phyloP scores from a whole-genome alignment of 225 moss, liverwort and hornwort genomes.

The Bryoerythrophyllum caledonicum region DNA sequence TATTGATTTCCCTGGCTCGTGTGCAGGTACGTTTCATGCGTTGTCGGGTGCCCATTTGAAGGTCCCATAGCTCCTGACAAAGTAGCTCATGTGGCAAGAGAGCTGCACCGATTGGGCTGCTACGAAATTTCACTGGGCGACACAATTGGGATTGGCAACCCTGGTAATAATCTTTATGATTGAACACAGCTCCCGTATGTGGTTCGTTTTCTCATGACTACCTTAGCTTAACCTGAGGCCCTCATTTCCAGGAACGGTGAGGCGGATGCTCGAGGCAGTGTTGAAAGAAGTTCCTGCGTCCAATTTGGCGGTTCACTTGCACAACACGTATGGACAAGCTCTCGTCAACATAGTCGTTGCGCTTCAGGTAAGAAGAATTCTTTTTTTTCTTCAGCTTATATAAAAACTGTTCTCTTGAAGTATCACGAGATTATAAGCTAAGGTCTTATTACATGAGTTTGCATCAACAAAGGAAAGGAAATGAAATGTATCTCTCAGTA shows the following conservation, averaged over 20 bases:
- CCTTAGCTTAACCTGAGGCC: slow-evolving; percentile 1
- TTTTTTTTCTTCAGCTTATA: no score
- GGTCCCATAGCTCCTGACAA: slow-evolving; percentile 60
- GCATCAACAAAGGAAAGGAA: neutral
- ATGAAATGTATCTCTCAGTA: neutral
- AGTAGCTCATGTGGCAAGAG: slow-evolving; percentile 79
- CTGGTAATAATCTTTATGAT: slow-evolving; percentile 52
- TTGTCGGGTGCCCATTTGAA: slow-evolving; percentile 90
- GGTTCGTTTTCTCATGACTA: neutral
- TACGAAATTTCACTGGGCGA: slow-evolving; percentile 96
- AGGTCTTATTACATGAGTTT: neutral
- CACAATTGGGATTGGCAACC: slow-evolving; percentile 95
- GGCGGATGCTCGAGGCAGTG: slow-evolving; percentile 88
- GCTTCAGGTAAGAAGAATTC: slow-evolving; percentile 63
- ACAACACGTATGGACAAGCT: slow-evolving; percentile 94
- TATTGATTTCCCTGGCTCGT: slow-evolving; percentile 18
- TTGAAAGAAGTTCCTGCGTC: slow-evolving; percentile 63
- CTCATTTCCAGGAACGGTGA: slow-evolving; percentile 63
- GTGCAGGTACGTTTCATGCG: slow-evolving; percentile 92
- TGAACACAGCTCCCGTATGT: neutral
- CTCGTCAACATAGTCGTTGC: slow-evolving; percentile 82
- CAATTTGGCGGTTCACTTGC: slow-evolving; percentile 87
- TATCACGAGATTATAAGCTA: neutral
- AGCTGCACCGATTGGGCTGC: slow-evolving; percentile 83
- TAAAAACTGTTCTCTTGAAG: neutral